A percentile compares a stretch with the other conserved stretches of the same genome.
Evolutionary conservation across 306 rosid genomes (phyloP).

Genomic region (Arachis stenosperma): DNA sequence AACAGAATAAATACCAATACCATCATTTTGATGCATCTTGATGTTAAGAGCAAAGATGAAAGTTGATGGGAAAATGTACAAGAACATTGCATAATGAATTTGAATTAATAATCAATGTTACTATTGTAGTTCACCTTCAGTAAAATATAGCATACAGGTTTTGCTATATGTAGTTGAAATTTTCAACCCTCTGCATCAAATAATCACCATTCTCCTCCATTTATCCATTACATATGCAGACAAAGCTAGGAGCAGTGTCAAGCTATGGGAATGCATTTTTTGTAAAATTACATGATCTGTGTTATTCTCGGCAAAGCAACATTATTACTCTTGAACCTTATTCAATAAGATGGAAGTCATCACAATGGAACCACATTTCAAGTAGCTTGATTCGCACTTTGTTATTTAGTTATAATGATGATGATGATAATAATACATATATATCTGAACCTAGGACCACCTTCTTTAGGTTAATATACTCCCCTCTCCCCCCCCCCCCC

Average conservation of each 20-base stretch:
- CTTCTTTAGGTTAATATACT: neutral
- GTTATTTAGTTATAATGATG: too few species aligned
- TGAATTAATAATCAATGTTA: neutral
- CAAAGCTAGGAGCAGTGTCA: too few species aligned
- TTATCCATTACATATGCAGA: neutral
- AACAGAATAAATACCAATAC: neutral
- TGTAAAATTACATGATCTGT: too few species aligned
- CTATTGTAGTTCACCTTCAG: neutral
- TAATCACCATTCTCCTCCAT: neutral
- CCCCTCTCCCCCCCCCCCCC: too few species aligned
- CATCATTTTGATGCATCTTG: neutral
- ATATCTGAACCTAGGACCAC: constrained; percentile 24
- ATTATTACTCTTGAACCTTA: too few species aligned
- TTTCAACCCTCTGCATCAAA: constrained; percentile 25
- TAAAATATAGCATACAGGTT: neutral
- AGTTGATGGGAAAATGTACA: neutral
- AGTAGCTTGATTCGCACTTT: too few species aligned
- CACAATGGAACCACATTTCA: too few species aligned
- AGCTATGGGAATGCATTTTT: neutral
- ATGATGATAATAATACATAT: too few species aligned
- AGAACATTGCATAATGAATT: neutral
- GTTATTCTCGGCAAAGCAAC: too few species aligned
- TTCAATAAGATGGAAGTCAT: too few species aligned
- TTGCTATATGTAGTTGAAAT: neutral
- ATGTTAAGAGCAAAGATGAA: neutral